Evolutionary conservation across 2,329 filamentous ascomycete genomes (phyloP), one percentile per base, ranked within the genome.

Genomic region (Pseudogymnoascus sp.): DNA sequence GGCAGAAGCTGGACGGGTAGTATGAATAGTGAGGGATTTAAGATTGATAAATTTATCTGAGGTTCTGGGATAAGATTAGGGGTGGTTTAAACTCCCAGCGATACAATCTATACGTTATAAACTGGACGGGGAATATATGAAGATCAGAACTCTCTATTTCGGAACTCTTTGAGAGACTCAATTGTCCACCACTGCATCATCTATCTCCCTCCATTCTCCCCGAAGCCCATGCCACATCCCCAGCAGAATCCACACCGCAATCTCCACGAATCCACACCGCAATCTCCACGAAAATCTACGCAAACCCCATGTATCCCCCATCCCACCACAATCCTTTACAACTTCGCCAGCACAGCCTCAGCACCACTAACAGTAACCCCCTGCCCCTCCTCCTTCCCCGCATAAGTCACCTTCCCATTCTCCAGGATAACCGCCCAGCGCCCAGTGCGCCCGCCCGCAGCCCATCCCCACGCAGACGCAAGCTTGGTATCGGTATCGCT

Each of bases 351-450:
- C 9, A 73, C 69, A 63, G 72, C 69, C 64, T 73, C 71, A 17
- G 72, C 72, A 38, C 70, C 67, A 33, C 68, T 70, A 61, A 74
- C 72, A 1, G 65, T 65, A 9, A 74, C 67, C n/a, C 71, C 69
- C 23, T 66, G 66, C 47, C 28, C 42, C 17, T 66, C 68, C 78
- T 90, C 87, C 68, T 82, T 84, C 76, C 87, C 86, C 28, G 85
- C 85, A 74, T 89, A 89, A 68, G 75, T 80, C 70, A 90, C 78
- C 75, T 85, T 88, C 66, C 87, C 87, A 71, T 89, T 78, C 74
- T 87, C 87, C 68, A 89, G 80, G 67, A 89, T 75, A 74, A 90
- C 80, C 59, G 85, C 87, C 77, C 85, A 90, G 67, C 87, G 78
- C 61, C 80, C 83, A 65, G 85, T 87, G 63, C 87, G 80, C 67